Evolutionary conservation across 2,329 filamentous ascomycete genomes (phyloP).

Genomic region (Diaporthe vexans): DNA sequence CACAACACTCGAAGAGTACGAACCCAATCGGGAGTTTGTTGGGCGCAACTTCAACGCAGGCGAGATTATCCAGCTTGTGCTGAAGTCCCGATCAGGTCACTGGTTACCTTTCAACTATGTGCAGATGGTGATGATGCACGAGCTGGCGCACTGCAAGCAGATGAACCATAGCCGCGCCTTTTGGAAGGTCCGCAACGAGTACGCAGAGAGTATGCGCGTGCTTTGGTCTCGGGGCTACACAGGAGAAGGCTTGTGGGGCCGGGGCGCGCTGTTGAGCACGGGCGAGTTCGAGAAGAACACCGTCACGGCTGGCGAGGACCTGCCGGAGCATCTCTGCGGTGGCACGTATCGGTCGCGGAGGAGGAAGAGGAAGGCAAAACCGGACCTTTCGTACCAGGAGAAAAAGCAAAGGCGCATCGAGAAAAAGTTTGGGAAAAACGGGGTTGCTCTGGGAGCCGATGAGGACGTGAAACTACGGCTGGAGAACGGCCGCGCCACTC

Average conservation of each 20-base stretch:
- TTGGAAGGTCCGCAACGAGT: conserved; percentile 83
- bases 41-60: conserved; percentile 93
- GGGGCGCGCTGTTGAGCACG: conserved; percentile 73
- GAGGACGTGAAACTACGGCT: conserved; percentile 74
- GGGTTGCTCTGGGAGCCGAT: conserved; percentile 78
- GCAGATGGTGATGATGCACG: conserved; percentile 97
- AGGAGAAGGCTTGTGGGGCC: conserved; percentile 87
- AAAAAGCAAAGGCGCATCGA: conserved; percentile 78
- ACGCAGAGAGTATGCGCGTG: conserved; percentile 77
- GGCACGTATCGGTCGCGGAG: conserved; percentile 77
- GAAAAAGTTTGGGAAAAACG: conserved; percentile 83
- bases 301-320: conserved; percentile 65
- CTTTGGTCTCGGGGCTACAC: conserved; percentile 80
- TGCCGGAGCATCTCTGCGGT: conserved; percentile 83
- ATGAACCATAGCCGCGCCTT: conserved; percentile 91
- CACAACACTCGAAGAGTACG: conserved; percentile 83
- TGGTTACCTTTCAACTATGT: conserved; percentile 90
- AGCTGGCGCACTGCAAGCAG: conserved; percentile 88
- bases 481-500: conserved; percentile 74
- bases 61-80: conserved; percentile 87
- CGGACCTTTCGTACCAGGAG: conserved; percentile 76
- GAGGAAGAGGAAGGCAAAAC: conserved; percentile 68
- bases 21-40: conserved; percentile 85
- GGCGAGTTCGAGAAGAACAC: conserved; percentile 71
- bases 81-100: conserved; percentile 74